These are phyloP conservation scores for Chrysosporium queenslandicum DNA, from an alignment of 2,329 filamentous ascomycete species.

Conservation along the genomic window DNA sequence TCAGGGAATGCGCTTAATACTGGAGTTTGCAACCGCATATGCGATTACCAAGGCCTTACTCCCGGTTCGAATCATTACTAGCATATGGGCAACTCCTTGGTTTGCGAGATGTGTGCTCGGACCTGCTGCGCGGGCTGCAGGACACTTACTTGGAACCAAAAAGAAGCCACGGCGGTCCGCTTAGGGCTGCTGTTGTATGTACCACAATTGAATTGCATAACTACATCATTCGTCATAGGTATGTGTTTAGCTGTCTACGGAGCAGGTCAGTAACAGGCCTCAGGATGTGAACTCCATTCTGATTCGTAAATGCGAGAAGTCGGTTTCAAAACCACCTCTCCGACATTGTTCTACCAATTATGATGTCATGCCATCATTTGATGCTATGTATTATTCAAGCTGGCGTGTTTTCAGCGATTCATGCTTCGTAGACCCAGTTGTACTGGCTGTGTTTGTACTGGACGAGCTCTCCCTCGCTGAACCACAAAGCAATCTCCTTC, in stretches of 20 bases:
- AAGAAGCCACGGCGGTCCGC: conserved; percentile 13
- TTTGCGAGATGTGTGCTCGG: conserved; percentile 61
- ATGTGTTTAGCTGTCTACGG: background rate
- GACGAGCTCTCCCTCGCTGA: conserved; percentile 73
- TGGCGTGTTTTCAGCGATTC: conserved; percentile 17
- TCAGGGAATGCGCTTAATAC: conserved; percentile 45
- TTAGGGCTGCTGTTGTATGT: background rate
- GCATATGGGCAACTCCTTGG: conserved; percentile 85
- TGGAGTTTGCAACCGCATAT: conserved; percentile 77
- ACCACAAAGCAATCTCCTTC: conserved; percentile 99
- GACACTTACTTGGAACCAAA: conserved; percentile 24
- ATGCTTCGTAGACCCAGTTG: conserved; percentile 89
- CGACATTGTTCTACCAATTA: conserved; percentile 1
- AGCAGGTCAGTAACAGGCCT: background rate
- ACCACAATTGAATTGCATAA: no score
- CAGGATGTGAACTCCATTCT: background rate
- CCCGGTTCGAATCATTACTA: conserved; percentile 63
- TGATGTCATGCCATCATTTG: conserved; percentile 9
- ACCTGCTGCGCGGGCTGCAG: conserved; percentile 36
- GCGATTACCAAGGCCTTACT: conserved; percentile 78
- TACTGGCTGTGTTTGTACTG: conserved; percentile 74
- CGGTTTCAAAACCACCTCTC: background rate
- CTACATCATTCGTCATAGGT: background rate
- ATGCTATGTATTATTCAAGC: background rate
- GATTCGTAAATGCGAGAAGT: background rate